Percentiles rank a stretch among this genome's conserved stretches.
Evolutionary conservation across 306 rosid species (phyloP).

Genomic region (Psophocarpus tetragonolobus): DNA sequence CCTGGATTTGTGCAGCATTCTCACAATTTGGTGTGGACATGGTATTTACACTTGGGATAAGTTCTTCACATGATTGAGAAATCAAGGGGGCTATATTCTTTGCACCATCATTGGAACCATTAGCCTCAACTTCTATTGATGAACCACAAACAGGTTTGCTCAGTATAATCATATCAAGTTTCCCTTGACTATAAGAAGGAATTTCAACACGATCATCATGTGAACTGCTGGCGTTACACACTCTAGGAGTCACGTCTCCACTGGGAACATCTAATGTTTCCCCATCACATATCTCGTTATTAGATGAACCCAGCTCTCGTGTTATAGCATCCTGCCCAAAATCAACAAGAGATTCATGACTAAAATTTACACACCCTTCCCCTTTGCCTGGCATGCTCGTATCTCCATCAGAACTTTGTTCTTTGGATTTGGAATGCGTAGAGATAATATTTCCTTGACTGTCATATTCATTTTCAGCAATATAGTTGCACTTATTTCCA

Average conservation of each 20-base stretch:
- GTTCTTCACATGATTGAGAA: conserved; percentile 39
- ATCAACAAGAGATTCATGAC: conserved; percentile 4
- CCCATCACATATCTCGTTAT: conserved; percentile 26
- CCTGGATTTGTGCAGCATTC: conserved; percentile 30
- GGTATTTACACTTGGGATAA: conserved; percentile 21
- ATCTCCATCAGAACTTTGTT: conserved; percentile 32
- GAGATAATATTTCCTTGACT: conserved; percentile 33
- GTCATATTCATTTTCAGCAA: conserved; percentile 37
- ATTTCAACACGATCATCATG: conserved; percentile 9
- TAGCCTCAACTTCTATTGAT: conserved; percentile 17
- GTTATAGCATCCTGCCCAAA: conserved; percentile 2
- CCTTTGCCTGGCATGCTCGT: conserved; percentile 18
- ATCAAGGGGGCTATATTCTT: conserved; percentile 21
- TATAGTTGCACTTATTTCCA: conserved; percentile 16
- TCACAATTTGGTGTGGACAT: conserved; percentile 1
- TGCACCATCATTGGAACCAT: conserved; percentile 4
- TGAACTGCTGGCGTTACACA: conserved; percentile 12
- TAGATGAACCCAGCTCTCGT: conserved; percentile 13
- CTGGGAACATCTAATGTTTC: conserved; percentile 24
- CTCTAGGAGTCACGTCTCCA: conserved; percentile 32
- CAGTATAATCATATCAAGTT: neutral
- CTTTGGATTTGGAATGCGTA: conserved; percentile 31
- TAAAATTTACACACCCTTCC: conserved; percentile 26
- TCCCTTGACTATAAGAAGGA: conserved; percentile 25
- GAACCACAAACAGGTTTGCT: conserved; percentile 4